These are phyloP conservation scores for Globisporangium camurandrum DNA, from an alignment of 352 stramenopile species.

Conservation along the genomic window DNA sequence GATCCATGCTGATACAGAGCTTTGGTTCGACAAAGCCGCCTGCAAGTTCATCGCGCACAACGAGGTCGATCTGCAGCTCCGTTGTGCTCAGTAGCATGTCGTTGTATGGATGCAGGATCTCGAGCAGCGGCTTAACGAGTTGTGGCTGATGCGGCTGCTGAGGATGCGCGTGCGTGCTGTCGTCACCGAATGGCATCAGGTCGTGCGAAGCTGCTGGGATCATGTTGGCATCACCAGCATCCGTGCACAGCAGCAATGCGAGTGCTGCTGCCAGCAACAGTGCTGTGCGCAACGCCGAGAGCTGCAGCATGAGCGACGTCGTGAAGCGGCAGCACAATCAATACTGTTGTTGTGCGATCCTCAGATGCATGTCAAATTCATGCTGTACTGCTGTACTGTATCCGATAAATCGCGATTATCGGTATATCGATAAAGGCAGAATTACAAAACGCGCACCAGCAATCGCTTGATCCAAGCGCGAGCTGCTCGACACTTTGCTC, in stretches of 20 bases:
- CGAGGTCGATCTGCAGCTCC: constrained; percentile 49
- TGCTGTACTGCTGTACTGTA: too few relatives aligned
- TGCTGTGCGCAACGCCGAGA: not conserved
- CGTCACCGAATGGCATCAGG: constrained; percentile 22
- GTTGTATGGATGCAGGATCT: constrained; percentile 56
- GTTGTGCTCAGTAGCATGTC: constrained; percentile 31
- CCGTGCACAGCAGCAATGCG: not conserved
- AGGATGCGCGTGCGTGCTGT: too few relatives aligned
- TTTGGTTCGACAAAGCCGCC: constrained; percentile 16
- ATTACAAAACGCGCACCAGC: not conserved
- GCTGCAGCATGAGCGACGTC: not conserved
- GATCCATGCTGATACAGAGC: constrained; percentile 54
- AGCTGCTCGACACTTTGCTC: not conserved
- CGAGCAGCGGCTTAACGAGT: constrained; percentile 23
- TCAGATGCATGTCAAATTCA: constrained; percentile 1
- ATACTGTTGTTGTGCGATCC: not conserved
- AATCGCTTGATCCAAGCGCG: not conserved
- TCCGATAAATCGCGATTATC: too few relatives aligned
- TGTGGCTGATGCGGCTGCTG: too few relatives aligned
- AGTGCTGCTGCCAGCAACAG: not conserved
- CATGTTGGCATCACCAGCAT: not conserved
- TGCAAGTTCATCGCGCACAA: constrained; percentile 30
- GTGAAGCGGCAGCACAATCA: not conserved
- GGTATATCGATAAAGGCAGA: too few relatives aligned
- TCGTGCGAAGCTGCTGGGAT: constrained; percentile 8